phyloP scores from a whole-genome alignment of 345 rosid genomes.

The Toxicodendron radicans region DNA sequence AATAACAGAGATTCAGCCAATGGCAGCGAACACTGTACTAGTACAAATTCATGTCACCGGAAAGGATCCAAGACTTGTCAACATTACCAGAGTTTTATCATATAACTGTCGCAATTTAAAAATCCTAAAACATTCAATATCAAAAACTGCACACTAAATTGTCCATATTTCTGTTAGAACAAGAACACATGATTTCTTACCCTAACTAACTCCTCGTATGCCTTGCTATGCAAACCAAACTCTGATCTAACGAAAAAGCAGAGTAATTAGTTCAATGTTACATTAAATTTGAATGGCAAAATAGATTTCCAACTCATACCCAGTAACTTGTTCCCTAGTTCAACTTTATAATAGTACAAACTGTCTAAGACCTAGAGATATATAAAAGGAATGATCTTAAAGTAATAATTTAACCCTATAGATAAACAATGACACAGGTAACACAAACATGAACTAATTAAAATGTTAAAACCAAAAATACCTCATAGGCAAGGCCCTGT shows the following conservation, averaged over 20 bases:
- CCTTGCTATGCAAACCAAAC: neutral
- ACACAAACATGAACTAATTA: neutral
- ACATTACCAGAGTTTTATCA: neutral
- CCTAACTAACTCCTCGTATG: neutral
- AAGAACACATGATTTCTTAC: neutral
- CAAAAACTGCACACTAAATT: neutral
- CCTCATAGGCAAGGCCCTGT: conserved; percentile 44
- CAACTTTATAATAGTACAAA: neutral
- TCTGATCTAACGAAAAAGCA: neutral
- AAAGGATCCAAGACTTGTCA: neutral
- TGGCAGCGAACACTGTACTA: neutral
- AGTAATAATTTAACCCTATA: neutral
- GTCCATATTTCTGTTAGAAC: conserved; percentile 5
- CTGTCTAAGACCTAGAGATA: too few species aligned
- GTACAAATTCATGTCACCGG: neutral
- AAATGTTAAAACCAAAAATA: conserved; percentile 24
- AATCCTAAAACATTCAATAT: neutral
- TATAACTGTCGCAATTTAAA: neutral
- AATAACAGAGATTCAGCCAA: neutral
- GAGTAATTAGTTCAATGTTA: neutral
- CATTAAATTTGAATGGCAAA: neutral
- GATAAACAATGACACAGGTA: neutral
- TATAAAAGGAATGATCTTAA: neutral
- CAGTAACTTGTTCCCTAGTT: neutral
- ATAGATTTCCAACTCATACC: neutral